phyloP scores from a whole-genome alignment of 108 stramenopile species.

The Nannochloropsis salina region DNA sequence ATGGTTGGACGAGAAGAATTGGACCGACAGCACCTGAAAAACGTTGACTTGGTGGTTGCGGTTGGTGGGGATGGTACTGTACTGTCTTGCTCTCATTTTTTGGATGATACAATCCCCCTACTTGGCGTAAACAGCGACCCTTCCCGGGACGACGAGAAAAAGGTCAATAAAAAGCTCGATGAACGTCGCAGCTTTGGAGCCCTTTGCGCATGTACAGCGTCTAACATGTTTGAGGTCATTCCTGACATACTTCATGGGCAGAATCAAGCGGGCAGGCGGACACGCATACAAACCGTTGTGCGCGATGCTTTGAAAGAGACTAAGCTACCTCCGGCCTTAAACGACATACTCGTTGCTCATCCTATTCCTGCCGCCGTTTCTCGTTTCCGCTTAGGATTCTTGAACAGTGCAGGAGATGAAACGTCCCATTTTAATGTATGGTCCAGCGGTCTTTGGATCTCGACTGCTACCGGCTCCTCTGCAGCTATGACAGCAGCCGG shows the following conservation, averaged over 20 bases:
- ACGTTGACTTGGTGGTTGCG: constrained; percentile 82
- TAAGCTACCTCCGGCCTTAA: constrained; percentile 80
- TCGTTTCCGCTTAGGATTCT: constrained; percentile 60
- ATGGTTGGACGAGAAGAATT: constrained; percentile 87
- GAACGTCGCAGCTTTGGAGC: constrained; percentile 84
- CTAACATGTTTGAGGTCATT: constrained; percentile 66
- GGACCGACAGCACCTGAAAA: constrained; percentile 82
- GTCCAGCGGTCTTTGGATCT: constrained; percentile 75
- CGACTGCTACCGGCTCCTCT: constrained; percentile 75
- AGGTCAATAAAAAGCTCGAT: constrained; percentile 67
- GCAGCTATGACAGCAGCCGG: constrained; percentile 84
- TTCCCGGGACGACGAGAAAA: constrained; percentile 41
- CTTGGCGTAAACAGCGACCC: constrained; percentile 60
- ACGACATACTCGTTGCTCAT: constrained; percentile 89
- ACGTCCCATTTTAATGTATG: constrained; percentile 71
- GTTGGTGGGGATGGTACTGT: constrained; percentile 95
- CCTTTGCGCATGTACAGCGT: constrained; percentile 71
- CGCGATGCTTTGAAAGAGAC: constrained; percentile 87
- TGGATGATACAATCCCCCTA: constrained; percentile 48
- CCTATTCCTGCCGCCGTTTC: constrained; percentile 82
- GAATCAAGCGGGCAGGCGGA: constrained; percentile 54
- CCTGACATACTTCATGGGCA: constrained; percentile 68
- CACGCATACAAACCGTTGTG: constrained; percentile 78
- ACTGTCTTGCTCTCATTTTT: constrained; percentile 58
- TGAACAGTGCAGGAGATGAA: constrained; percentile 5